phyloP scores from a whole-genome alignment of 2,329 filamentous ascomycete genomes.

The Verticillium isaacii region DNA sequence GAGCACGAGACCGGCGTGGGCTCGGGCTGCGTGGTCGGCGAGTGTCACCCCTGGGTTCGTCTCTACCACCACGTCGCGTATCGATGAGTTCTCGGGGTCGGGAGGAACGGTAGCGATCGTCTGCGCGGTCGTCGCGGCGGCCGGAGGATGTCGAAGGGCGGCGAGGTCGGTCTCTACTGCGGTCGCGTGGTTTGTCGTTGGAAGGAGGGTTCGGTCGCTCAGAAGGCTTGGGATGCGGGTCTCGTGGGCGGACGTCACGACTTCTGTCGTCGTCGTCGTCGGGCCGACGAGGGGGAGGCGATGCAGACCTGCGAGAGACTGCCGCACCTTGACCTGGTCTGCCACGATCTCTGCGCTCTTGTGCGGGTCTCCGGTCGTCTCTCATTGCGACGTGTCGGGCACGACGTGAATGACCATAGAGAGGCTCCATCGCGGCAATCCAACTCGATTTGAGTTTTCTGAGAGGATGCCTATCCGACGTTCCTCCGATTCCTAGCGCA shows the following conservation, averaged over 20 bases:
- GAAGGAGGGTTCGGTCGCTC: slow-evolving; percentile 4
- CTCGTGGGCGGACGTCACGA: slow-evolving; percentile 10
- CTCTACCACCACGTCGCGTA: slow-evolving; percentile 9
- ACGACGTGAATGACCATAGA: slow-evolving; percentile 7
- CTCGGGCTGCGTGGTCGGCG: slow-evolving; percentile 4
- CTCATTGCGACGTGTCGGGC: slow-evolving; percentile 34
- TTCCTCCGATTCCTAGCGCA: slow-evolving; percentile 12
- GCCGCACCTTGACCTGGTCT: slow-evolving; percentile 31
- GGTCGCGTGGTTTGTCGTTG: slow-evolving; percentile 7
- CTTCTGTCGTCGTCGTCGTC: slow-evolving; percentile 21
- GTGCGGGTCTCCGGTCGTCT: slow-evolving; percentile 33
- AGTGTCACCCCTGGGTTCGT: slow-evolving; percentile 7
- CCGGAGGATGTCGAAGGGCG: slow-evolving; percentile 17
- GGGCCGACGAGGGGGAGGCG: slow-evolving; percentile 17
- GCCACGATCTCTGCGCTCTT: slow-evolving; percentile 35
- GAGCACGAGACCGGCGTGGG: background rate
- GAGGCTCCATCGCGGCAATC: slow-evolving; percentile 9
- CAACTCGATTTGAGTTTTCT: slow-evolving; percentile 14
- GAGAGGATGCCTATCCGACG: slow-evolving; percentile 11
- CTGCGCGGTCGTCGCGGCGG: slow-evolving; percentile 8
- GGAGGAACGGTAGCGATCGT: slow-evolving; percentile 7
- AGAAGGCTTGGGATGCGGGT: slow-evolving; percentile 9
- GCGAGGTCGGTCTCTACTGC: slow-evolving; percentile 20
- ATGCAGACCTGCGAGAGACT: slow-evolving; percentile 26
- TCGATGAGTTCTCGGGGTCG: slow-evolving; percentile 8